A percentile compares a stretch with the other conserved stretches of the same genome.
phyloP scores from a whole-genome alignment of 352 stramenopile genomes.

The Globisporangium barbulae region DNA sequence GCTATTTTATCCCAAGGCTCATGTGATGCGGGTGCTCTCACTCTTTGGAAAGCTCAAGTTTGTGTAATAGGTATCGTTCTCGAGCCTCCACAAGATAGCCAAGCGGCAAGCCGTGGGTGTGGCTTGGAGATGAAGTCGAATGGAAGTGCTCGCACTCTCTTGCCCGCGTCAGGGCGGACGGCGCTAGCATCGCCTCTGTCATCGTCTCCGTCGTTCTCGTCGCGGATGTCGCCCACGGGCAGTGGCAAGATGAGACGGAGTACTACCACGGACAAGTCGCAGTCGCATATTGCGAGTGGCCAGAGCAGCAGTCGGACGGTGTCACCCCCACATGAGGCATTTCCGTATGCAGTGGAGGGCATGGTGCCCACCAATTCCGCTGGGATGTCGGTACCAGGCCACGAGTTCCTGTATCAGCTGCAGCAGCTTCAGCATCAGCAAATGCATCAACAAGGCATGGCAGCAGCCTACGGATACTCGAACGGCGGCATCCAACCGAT shows the following conservation, averaged over 20 bases:
- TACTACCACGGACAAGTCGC: slow-evolving; percentile 1
- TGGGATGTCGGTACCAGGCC: slow-evolving; percentile 8
- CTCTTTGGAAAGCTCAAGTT: not conserved
- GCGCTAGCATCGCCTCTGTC: slow-evolving; percentile 21
- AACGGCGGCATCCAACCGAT: slow-evolving; percentile 17
- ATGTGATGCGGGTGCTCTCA: not conserved
- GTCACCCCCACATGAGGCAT: slow-evolving; percentile 10
- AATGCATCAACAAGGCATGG: slow-evolving; percentile 33
- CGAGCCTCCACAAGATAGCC: not conserved
- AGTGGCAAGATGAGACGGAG: slow-evolving; percentile 16
- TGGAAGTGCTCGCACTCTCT: slow-evolving; percentile 22
- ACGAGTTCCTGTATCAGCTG: slow-evolving; percentile 46
- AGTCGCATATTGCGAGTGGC: slow-evolving; percentile 8
- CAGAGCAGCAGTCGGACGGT: slow-evolving; percentile 9
- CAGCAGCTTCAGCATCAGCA: slow-evolving; percentile 47
- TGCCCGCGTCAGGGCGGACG: slow-evolving; percentile 14
- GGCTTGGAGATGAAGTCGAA: slow-evolving; percentile 24
- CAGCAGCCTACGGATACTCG: slow-evolving; percentile 29
- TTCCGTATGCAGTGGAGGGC: slow-evolving; percentile 6
- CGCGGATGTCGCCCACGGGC: slow-evolving; percentile 23
- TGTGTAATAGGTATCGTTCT: not conserved
- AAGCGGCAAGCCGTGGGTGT: not conserved
- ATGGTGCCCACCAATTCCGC: slow-evolving; percentile 10
- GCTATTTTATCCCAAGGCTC: not conserved
- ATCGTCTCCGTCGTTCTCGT: slow-evolving; percentile 15